Percentiles rank a stretch among this genome's conserved stretches.
These are phyloP conservation scores for Scedosporium boydii DNA, from an alignment of 2,329 filamentous ascomycete genomes.

Conservation along the genomic window DNA sequence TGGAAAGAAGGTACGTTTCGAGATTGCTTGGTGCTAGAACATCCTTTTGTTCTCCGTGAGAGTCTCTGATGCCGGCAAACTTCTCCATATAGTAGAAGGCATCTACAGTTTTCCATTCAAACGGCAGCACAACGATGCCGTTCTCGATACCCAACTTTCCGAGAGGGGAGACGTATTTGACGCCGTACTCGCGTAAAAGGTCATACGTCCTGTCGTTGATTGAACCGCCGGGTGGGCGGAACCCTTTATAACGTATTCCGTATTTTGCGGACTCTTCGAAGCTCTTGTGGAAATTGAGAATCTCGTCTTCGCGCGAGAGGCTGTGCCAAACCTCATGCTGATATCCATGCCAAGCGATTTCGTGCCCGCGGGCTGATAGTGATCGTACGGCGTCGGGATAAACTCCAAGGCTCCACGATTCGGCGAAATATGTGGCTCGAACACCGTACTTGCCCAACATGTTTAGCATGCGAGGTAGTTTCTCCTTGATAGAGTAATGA, in stretches of 20 bases:
- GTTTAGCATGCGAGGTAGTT: slow-evolving; percentile 19
- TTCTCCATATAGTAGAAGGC: slow-evolving; percentile 24
- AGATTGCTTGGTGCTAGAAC: slow-evolving; percentile 12
- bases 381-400: slow-evolving; percentile 14
- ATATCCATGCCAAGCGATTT: slow-evolving; percentile 21
- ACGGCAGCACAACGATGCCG: slow-evolving; percentile 17
- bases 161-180: slow-evolving; percentile 18
- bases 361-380: slow-evolving; percentile 14
- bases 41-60: slow-evolving; percentile 11
- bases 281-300: slow-evolving; percentile 16
- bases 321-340: slow-evolving; percentile 19
- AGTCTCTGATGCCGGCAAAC: slow-evolving; percentile 13
- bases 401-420: slow-evolving; percentile 19
- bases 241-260: slow-evolving; percentile 15
- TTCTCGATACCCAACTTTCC: slow-evolving; percentile 13
- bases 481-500: slow-evolving; percentile 15
- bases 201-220: slow-evolving; percentile 16
- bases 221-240: slow-evolving; percentile 18
- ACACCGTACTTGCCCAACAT: slow-evolving; percentile 13
- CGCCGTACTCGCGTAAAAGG: slow-evolving; percentile 12
- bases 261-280: slow-evolving; percentile 10
- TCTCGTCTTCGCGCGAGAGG: slow-evolving; percentile 12
- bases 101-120: slow-evolving; percentile 20
- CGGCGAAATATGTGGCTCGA: slow-evolving; percentile 19
- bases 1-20: slow-evolving; percentile 12